Evolutionary conservation across 2,329 filamentous ascomycete genomes (phyloP).

Genomic region (Colletotrichum truncatum): DNA sequence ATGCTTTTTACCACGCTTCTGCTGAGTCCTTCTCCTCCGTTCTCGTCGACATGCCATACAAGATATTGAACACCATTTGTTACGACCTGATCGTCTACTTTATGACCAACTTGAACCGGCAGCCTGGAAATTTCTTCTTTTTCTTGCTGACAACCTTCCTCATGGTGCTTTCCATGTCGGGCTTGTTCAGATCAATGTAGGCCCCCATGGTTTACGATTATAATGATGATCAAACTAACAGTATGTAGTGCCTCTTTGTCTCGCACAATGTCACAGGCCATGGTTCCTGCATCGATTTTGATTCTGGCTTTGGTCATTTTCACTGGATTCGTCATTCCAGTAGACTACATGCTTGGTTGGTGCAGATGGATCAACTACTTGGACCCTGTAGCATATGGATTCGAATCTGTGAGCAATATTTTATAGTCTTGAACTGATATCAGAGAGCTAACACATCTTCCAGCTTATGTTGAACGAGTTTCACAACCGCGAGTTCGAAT

Average conservation of each 20-base stretch:
- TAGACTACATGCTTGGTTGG: slow-evolving; percentile 48
- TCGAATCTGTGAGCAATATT: slow-evolving; percentile 70
- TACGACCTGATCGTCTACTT: slow-evolving; percentile 74
- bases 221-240: not conserved
- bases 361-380: slow-evolving; percentile 67
- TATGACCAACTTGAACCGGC: slow-evolving; percentile 67
- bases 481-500: slow-evolving; percentile 56
- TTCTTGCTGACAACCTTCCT: slow-evolving; percentile 56
- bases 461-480: slow-evolving; percentile 67
- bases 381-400: slow-evolving; percentile 65
- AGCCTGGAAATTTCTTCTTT: slow-evolving; percentile 63
- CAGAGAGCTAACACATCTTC: not conserved
- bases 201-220: not conserved
- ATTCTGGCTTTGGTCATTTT: slow-evolving; percentile 65
- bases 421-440: too few species aligned
- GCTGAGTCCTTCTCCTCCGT: slow-evolving; percentile 27
- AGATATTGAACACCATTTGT: slow-evolving; percentile 56
- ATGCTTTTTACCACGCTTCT: slow-evolving; percentile 44
- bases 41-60: slow-evolving; percentile 37
- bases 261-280: slow-evolving; percentile 60
- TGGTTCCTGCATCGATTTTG: slow-evolving; percentile 61
- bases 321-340: slow-evolving; percentile 59
- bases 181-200: slow-evolving; percentile 56
- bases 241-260: slow-evolving; percentile 49
- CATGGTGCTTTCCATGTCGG: slow-evolving; percentile 49